Evolutionary conservation across 2,329 filamentous ascomycete species (phyloP), one percentile per base, ranked within the genome.

Genomic region (Malbranchea zuffiana): DNA sequence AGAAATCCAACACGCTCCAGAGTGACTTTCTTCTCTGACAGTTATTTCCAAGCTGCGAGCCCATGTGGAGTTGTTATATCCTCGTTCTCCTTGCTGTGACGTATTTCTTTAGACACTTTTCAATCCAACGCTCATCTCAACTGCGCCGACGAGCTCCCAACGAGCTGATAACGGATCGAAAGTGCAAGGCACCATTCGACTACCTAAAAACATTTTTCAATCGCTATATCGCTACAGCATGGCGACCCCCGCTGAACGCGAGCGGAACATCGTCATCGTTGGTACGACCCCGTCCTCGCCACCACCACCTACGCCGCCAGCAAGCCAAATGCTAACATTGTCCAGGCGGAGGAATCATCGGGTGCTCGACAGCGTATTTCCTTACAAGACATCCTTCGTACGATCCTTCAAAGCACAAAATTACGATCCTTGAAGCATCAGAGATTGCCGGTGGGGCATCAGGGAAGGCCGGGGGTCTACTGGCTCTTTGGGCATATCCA

Each of bases 401-500:
- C 64, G 72, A 90, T 56, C 76, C 78, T 27, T 61, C 72, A 15
- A 72, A 74, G 36, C 83, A 94, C 57, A 78, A 69, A 36, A 80
- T 96, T 50, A 93, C 82, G 1, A 68, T 98, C 19, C 70, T 96
- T 37, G 90, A 98, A 66, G 86, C 90, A 1, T 78, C 77, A 3
- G 71, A 78, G 29, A 79, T 96, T 46, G 90, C 90, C 5, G 76
- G 84, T n/a, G 88, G 83, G 16, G 88, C 90, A 24, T 94, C 86
- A 6, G 90, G 90, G 26, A 96, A 95, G 63, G 88, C 90, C 0
- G 90, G 90, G 11, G 90, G 90, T 1, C 69, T 98, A 3, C 71
- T 98, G 15, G 90, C 80, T 1, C 67, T 87, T 11, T 96, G 88
- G 86, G 90, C 88, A 1, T 95, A 94, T 53, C 90, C 90, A 0